Evolutionary conservation across 2,329 filamentous ascomycete species (phyloP).

Genomic region (Colletotrichum costaricense): DNA sequence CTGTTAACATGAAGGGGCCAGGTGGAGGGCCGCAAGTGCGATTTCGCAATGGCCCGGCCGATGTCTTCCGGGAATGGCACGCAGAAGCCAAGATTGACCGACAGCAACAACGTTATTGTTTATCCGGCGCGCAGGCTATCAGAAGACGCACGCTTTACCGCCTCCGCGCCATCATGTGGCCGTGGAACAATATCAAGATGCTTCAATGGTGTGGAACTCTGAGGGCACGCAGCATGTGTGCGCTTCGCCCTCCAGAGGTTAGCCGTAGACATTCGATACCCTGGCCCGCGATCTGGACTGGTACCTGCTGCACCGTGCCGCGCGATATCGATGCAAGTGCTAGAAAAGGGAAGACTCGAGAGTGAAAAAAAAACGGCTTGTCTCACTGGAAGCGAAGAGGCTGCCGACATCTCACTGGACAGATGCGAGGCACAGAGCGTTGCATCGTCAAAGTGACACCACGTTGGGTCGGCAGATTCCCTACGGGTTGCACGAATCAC

Average conservation of each 20-base stretch:
- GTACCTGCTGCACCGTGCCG: slow-evolving; percentile 35
- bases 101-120: background rate
- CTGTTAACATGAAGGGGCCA: slow-evolving; percentile 25
- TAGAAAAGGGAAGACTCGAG: slow-evolving; percentile 2
- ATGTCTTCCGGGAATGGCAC: background rate
- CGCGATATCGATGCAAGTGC: slow-evolving; percentile 20
- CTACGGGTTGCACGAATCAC: slow-evolving; percentile 33
- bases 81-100: background rate
- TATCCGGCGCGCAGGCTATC: background rate
- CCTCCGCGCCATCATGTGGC: slow-evolving; percentile 25
- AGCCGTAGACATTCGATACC: slow-evolving; percentile 10
- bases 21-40: slow-evolving; percentile 14
- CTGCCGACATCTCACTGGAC: slow-evolving; percentile 26
- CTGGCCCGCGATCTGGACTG: slow-evolving; percentile 15
- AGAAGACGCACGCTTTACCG: slow-evolving; percentile 4
- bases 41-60: slow-evolving; percentile 1
- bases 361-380: slow-evolving; percentile 6
- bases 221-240: background rate
- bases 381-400: slow-evolving; percentile 6
- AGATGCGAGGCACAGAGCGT: slow-evolving; percentile 18
- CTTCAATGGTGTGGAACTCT: background rate
- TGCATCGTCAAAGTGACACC: slow-evolving; percentile 32
- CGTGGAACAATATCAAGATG: slow-evolving; percentile 20
- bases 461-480: slow-evolving; percentile 25
- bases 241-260: slow-evolving; percentile 5